Base-by-base conservation (phyloP, 345 rosid species). In the Passiflora organensis region DNA sequence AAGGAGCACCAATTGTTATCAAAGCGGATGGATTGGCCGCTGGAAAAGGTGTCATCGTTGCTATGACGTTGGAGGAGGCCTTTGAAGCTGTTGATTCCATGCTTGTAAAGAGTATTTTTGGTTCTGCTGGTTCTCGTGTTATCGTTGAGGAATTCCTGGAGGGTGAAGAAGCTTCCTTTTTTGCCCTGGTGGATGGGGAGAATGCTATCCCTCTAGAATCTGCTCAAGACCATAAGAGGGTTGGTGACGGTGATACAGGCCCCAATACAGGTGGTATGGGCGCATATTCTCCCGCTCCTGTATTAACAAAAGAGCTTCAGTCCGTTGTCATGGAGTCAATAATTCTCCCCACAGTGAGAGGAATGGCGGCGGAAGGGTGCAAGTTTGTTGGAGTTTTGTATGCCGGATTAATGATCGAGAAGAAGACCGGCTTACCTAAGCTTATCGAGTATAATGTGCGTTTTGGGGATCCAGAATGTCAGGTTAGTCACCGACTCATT, bases 221-320 rank as follows among this genome's bases (percentile, higher is more conserved):
- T 63, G 98, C 98, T 43, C 95, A 86, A 59, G 96, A 91, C 68
- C 96, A 91, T 66, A 91, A 88, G 76, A 78, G 95, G 28, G 98
- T 91, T 53, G 96, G 98, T 48, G 95, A 88, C 77, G 98, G 98
- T 59, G 96, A 93, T 67, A 86, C 80, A 0, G 96, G 96, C 36
- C 94, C 99, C 13, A 89, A 89, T 67, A 93, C 95, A n/a, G 96
- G 99, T 2, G 95, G 96, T 34, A 91, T 88, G 96, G 96, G 98
- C 38, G 96, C 98, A 0, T 88, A 86, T 68, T 91, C 94, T 61
- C 96, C 95, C 12, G 98, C 95, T 10, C 94, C 96, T 0, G 70
- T 88, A 57, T 73, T 91, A 61, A 88, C 96, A 0, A 74, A 77
- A 71, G 87, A 82, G 70, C 73, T 91, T 43, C 77, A 82, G 34